A percentile compares a stretch with the other conserved stretches of the same genome.
Evolutionary conservation across 352 stramenopile genomes (phyloP).

Genomic region (Phytophthora crassamura): DNA sequence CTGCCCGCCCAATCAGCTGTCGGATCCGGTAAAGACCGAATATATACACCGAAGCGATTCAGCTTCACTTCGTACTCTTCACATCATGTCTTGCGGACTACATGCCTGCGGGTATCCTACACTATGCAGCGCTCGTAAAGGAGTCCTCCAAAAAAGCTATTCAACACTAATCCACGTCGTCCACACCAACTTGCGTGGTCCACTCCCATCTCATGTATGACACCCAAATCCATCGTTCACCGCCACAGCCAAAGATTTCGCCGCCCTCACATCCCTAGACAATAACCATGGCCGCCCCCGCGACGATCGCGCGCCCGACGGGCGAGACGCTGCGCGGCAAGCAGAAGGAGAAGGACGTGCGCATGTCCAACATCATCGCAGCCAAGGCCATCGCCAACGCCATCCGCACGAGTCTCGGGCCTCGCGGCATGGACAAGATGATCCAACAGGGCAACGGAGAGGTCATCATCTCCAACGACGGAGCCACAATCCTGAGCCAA

Average conservation of each 20-base stretch:
- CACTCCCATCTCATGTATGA: not conserved
- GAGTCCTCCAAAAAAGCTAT: too few species aligned
- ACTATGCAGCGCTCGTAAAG: not conserved
- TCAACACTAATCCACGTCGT: too few species aligned
- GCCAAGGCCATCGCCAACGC: conserved; percentile 99
- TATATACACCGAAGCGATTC: conserved; percentile 18
- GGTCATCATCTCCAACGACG: conserved; percentile 99
- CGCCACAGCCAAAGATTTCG: conserved; percentile 35
- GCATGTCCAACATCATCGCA: conserved; percentile 98
- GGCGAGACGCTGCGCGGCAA: conserved; percentile 88
- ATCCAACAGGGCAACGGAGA: conserved; percentile 98
- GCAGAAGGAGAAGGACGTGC: conserved; percentile 98
- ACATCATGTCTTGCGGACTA: not conserved
- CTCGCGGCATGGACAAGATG: conserved; percentile 99
- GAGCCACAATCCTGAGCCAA: conserved; percentile 98
- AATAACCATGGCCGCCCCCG: conserved; percentile 33
- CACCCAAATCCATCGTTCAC: not conserved
- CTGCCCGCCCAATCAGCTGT: not conserved
- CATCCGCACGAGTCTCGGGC: conserved; percentile 97
- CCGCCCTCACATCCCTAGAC: not conserved
- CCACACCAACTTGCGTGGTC: not conserved
- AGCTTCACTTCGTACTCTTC: not conserved
- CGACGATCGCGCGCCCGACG: conserved; percentile 67
- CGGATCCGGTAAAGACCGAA: conserved; percentile 9
- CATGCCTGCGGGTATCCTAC: not conserved